Base-by-base conservation (phyloP, 306 rosid genomes). In the Vigna unguiculata region DNA sequence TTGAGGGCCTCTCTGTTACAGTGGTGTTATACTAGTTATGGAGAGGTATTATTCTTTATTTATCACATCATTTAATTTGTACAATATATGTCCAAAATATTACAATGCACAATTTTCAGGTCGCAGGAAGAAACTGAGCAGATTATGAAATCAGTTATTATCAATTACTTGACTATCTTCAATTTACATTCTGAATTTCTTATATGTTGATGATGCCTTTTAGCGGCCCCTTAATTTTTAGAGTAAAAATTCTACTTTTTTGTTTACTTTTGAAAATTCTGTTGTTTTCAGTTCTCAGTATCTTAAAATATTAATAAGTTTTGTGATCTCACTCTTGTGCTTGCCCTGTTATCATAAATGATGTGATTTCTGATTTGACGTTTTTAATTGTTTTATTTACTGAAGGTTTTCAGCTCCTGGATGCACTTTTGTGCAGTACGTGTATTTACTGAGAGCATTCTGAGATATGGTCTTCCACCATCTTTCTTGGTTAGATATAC, bases 401-500 rank as follows among this genome's bases (percentile, higher is more conserved):
- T 77, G 51, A 71, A 91, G 97, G 97, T 91, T 83, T 90, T 91
- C 81, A 88, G 89, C 90, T 90, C 97, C 83, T 90, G 92, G 97
- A 92, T 92, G 97, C 97, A 92, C 82, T 92, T 92, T 71, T 88
- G 90, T 81, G 93, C 97, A 12, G 88, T 90, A 38, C 87, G 90
- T 60, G 72, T 87, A 65, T 92, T 88, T 81, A 72, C 90, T 28
- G 97, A 92, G 86, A 92, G 97, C 83, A 87, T 92, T 79, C 88
- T 92, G 74, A 92, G 97, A 92, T 92, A 92, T 83, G 97, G 96
- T 72, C 75, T 90, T 74, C 97, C 91, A n/a, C 96, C 92, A 36
- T 90, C 96, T 64, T 90, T 92, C 87, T 86, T 92, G 96, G 97
- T 92, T 40, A 87, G 57, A 69, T 43, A 53, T 34, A 32, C 20